Conservation (phyloP, 129 eudicot species). For the Gnaphalium uliginosum region DNA sequence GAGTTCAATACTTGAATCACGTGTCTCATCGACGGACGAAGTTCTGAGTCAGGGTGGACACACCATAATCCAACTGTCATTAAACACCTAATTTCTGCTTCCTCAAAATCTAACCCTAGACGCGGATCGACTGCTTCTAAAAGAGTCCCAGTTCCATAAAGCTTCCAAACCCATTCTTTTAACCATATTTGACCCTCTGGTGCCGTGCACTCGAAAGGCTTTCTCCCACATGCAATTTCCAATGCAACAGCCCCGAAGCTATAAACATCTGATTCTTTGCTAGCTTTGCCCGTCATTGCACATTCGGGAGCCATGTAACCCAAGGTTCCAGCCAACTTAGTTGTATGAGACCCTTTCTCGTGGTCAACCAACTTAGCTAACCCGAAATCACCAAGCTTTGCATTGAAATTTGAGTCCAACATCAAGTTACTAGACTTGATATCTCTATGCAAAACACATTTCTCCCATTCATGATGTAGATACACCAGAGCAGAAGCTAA, state of each 20-base stretch:
- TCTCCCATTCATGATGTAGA: slow-evolving; percentile 44
- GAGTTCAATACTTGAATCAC: slow-evolving; percentile 33
- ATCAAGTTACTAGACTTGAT: slow-evolving; percentile 45
- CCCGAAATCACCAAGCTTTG: slow-evolving; percentile 45
- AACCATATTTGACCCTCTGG: slow-evolving; percentile 17
- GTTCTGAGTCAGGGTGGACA: slow-evolving; percentile 36
- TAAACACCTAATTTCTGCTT: slow-evolving; percentile 26
- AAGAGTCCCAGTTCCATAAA: slow-evolving; percentile 30
- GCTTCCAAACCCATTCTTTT: slow-evolving; percentile 45
- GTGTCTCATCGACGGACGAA: slow-evolving; percentile 39
- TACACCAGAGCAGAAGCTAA: slow-evolving; percentile 35
- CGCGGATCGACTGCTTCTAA: slow-evolving; percentile 40
- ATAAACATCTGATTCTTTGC: slow-evolving; percentile 44
- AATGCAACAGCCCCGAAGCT: slow-evolving; percentile 42
- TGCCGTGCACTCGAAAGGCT: slow-evolving; percentile 18
- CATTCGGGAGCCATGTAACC: slow-evolving; percentile 51
- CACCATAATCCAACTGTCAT: slow-evolving; percentile 51
- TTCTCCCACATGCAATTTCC: slow-evolving; percentile 45
- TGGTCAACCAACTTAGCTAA: slow-evolving; percentile 43
- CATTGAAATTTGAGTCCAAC: slow-evolving; percentile 42
- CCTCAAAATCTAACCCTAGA: slow-evolving; percentile 22
- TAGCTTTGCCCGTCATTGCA: slow-evolving; percentile 34
- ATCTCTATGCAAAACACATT: slow-evolving; percentile 40
- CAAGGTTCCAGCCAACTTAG: slow-evolving; percentile 35
- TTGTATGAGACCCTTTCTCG: slow-evolving; percentile 37